Evolutionary conservation across 1,284 basidiomycete species (phyloP), one percentile per base, ranked within the genome.

Genomic region (Amylostereum chailletii): DNA sequence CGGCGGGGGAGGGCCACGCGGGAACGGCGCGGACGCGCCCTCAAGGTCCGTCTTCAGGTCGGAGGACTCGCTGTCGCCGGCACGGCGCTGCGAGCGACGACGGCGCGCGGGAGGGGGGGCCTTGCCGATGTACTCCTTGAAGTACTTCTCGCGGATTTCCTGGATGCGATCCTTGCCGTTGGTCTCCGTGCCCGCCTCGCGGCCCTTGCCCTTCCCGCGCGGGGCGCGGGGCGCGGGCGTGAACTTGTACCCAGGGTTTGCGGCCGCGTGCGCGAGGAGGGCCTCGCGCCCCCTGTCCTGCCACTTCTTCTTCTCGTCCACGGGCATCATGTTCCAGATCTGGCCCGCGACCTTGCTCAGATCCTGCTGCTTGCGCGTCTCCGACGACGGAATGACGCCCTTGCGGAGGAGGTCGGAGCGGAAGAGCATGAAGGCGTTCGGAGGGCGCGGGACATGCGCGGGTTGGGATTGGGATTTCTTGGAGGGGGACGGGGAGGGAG

Each of bases 351-450:
- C 64, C 47, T 70, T 66, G 58, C 78, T 81, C 52, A 83, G 65
- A 46, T 81, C 77, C 62, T 86, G 77, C 59, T 65, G 62, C 29
- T 72, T 74, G 46, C 62, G 67, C 56, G 77, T 76, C 19, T 19
- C 19, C 19, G 19, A 19, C 19, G 19, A 19, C 19, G 19, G 19
- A 19, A 19, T 19, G 37, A 71, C 59, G 30, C 65, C 50, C 19
- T 58, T 51, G 2, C 71, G 70, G 29, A 75, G 66, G 42, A 86
- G 77, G 56, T 86, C 76, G 10, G 86, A 86, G 45, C 90, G 81
- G 64, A 82, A 93, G 49, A 93, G 71, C 63, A 91, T 86, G 66
- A 90, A 92, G 5, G 88, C 84, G 61, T 92, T 91, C 19, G 84
- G 75, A 1, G 87, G 84, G n/a, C 89, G 77, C 47, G 83, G 80